Base-by-base conservation (phyloP, 2,329 filamentous ascomycete species). In the Tympanopsis confertula region DNA sequence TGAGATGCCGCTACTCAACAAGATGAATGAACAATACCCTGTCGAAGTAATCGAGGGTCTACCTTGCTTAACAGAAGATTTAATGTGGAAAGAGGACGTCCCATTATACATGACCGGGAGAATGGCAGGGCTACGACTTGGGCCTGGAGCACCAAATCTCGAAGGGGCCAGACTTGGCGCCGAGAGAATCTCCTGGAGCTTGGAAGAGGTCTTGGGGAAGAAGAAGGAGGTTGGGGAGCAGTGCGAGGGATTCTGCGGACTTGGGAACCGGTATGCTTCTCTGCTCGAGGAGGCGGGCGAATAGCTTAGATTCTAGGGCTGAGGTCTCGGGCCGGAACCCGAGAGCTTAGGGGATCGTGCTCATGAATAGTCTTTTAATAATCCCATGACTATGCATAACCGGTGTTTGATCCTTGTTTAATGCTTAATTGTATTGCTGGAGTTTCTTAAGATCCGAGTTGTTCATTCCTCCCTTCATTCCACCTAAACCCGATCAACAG, bases 31-130 rank as follows among this genome's bases (percentile, higher is more conserved):
- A 3, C 66, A 74, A 14, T 65, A 79, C 42, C 82, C 81, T 0
- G 68, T 89, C 22, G 57, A 74, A 13, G 68, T 63, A 0, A 66
- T 74, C 18, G 74, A 75, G 3, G 84, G 84, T 0, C 60, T 87
- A 15, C 84, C 85, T 0, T 84, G 79, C 44, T 55, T 89, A 37
- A 88, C 71, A 2, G 74, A 88, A 30, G 82, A 89, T 47, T 61
- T 89, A 42, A 81, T 79, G 68, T 89, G 83, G 84, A 66, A 66
- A 26, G 65, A 78, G 1, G 74, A 74, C n/a, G 71, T 89, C 1
- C 84, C 84, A 1, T 56, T 87, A 1, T 88, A 86, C 49, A 57
- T 84, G 41, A 78, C 78, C 0, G 84, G 82, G 2, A 66, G 75
- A 38, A 58, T 88, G 24, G 83, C 79, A 0, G 74, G 69, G 1